Base-by-base conservation (phyloP, 805 yeast species). In the Henningerozyma blattae region DNA sequence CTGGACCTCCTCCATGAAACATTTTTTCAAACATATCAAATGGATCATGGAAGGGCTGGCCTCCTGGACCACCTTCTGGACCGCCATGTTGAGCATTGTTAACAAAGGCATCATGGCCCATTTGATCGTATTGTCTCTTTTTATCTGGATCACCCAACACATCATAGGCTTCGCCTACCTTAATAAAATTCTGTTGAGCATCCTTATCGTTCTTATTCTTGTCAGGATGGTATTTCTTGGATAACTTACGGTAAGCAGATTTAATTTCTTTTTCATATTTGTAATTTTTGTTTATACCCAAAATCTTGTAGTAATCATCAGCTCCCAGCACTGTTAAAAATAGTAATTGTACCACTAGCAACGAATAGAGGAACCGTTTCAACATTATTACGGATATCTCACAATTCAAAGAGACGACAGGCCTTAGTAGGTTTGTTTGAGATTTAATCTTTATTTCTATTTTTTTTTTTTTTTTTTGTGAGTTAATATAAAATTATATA, bases 91-190 rank as follows among this genome's bases (percentile, higher is more conserved):
- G 59, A 3, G 78, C 78, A 27, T 79, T 79, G 41, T 67, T 65
- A 49, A 76, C 67, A 31, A 82, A 49, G 1, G 79, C 91, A 30
- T 77, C 89, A 38, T 71, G 75, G 20, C 98, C 98, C 48, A 64
- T 81, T 31, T 65, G 63, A 55, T 87, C 94, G 55, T 76, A 87
- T 10, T 74, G 64, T 18, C 64, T 47, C 39, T 79, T 69, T 56
- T 82, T 81, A 36, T 81, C 83, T 4, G 68, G 53, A 52, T 85
- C 84, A 43, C 74, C 69, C 40, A 86, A 66, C 10, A 85, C 81
- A 35, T 86, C 95, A 55, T 89, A 89, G 0, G 97, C 97, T 50
- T 81, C 94, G 13, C 94, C 94, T 19, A 91, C 71, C 57, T 86
- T 94, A 33, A 91, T 77, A 54, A 87, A 91, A 58, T 72, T 77